Conservation (phyloP, 2,329 filamentous ascomycete species). For the Fusarium xylarioides region DNA sequence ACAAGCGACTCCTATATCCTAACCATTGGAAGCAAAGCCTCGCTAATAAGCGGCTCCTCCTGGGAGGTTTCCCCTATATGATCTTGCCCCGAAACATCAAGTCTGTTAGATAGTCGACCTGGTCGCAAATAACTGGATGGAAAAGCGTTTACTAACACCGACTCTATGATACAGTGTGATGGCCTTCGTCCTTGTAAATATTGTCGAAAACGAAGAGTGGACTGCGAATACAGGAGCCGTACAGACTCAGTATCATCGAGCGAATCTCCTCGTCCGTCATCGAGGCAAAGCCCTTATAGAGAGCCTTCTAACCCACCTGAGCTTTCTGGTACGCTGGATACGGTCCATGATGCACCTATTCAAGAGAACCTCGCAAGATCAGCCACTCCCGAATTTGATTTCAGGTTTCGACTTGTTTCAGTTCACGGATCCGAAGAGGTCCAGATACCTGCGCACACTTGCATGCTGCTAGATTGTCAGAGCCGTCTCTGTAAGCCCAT, state of each 20-base stretch:
- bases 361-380: not conserved
- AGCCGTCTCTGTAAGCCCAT: constrained; percentile 62
- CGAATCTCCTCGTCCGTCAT: not conserved
- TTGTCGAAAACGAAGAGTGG: constrained; percentile 57
- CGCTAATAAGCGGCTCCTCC: not conserved
- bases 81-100: not conserved
- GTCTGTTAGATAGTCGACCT: not conserved
- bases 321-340: not conserved
- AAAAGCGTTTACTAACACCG: not conserved
- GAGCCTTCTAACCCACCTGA: not conserved
- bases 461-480: constrained; percentile 68
- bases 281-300: not conserved
- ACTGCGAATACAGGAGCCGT: constrained; percentile 13
- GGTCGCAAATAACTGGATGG: not conserved
- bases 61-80: too few relatives aligned
- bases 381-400: not conserved
- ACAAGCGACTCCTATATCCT: not conserved
- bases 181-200: constrained; percentile 65
- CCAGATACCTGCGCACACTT: constrained; percentile 61
- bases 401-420: not conserved
- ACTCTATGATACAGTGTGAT: constrained; percentile 60
- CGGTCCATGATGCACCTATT: not conserved
- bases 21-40: too few relatives aligned
- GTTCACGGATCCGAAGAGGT: constrained; percentile 61
- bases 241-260: not conserved